Evolutionary conservation across 2,329 filamentous ascomycete species (phyloP).

Genomic region (Phaeoacremonium minimum): DNA sequence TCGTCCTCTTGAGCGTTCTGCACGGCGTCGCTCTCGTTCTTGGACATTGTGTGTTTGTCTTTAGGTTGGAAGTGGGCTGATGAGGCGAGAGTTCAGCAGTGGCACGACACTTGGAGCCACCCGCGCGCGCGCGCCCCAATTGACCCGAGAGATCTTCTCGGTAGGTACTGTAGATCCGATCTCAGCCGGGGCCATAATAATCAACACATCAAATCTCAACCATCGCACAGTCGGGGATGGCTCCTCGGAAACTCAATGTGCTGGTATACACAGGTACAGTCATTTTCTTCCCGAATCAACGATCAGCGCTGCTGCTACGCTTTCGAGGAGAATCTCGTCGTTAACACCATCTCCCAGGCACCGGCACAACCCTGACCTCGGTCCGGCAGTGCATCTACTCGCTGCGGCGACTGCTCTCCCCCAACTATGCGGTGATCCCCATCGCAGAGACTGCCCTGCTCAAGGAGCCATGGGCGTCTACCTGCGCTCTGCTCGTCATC

Average conservation of each 20-base stretch:
- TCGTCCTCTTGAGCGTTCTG: conserved; percentile 53
- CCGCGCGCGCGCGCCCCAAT: no score
- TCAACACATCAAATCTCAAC: no score
- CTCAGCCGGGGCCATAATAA: no score
- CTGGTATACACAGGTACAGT: conserved; percentile 88
- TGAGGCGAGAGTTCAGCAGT: no score
- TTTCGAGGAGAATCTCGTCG: no score
- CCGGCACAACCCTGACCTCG: conserved; percentile 81
- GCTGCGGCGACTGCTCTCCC: conserved; percentile 78
- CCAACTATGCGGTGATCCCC: conserved; percentile 89
- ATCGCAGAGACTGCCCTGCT: conserved; percentile 74
- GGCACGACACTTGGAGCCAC: conserved; percentile 4
- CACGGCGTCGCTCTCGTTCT: conserved; percentile 41
- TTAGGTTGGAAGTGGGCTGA: no score
- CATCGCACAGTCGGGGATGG: no score
- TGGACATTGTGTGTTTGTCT: conserved; percentile 43
- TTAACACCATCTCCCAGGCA: conserved; percentile 46
- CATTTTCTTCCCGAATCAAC: no score
- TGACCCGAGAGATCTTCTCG: no score
- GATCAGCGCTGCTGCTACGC: no score
- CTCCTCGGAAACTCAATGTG: conserved; percentile 74
- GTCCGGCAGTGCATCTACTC: conserved; percentile 87
- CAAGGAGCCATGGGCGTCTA: conserved; percentile 85
- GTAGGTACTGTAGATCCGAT: no score
- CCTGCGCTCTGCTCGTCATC: conserved; percentile 85